Evolutionary conservation across 441 rosid species (phyloP).

Genomic region (Aleurites moluccanus): DNA sequence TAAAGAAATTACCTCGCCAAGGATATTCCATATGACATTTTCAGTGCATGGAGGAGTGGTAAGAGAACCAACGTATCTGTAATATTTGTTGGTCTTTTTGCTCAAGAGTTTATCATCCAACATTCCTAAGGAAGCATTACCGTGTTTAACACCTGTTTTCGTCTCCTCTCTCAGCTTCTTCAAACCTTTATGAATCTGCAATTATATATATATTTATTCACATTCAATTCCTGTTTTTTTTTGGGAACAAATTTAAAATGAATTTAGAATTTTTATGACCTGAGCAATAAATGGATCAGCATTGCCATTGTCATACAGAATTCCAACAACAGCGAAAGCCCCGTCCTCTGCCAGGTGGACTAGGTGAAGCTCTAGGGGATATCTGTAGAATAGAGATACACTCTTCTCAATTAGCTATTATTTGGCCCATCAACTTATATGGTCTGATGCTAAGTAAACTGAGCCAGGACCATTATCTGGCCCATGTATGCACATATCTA

Average conservation of each 20-base stretch:
- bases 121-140: slow-evolving; percentile 43
- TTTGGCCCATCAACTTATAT: no score
- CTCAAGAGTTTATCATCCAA: slow-evolving; percentile 39
- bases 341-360: slow-evolving; percentile 40
- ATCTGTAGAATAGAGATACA: slow-evolving; percentile 37
- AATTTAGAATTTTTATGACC: neutral
- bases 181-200: slow-evolving; percentile 45
- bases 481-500: no score
- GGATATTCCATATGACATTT: slow-evolving; percentile 52
- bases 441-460: no score
- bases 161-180: slow-evolving; percentile 37
- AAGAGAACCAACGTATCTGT: slow-evolving; percentile 66
- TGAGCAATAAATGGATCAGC: neutral
- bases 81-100: slow-evolving; percentile 46
- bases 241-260: no score
- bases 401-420: neutral
- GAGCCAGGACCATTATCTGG: no score
- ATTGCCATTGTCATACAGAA: neutral
- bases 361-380: slow-evolving; percentile 70
- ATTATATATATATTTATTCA: neutral
- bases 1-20: slow-evolving; percentile 48
- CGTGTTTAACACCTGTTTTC: slow-evolving; percentile 28
- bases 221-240: no score
- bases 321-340: neutral
- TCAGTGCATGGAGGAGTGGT: slow-evolving; percentile 48